Base-by-base conservation (phyloP, 108 stramenopile genomes). In the Nannochloropsis oceanica region DNA sequence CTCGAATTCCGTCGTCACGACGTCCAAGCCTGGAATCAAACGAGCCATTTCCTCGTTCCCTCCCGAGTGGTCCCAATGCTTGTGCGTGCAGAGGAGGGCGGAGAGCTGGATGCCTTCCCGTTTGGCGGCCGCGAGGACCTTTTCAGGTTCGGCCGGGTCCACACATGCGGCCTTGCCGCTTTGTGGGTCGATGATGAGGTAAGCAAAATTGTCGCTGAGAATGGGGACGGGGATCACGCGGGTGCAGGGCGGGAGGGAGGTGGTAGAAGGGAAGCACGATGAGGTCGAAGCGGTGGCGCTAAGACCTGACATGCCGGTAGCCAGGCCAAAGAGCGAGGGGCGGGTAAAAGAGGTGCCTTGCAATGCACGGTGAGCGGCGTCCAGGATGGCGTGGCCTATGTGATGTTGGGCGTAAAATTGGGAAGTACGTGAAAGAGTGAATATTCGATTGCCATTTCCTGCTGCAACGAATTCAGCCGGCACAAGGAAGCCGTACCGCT, bases 11-110 rank as follows among this genome's bases (percentile, higher is more conserved):
- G 85, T 81, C 81, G 85, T 85, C 80, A 87, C 86, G n/a, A 90
- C 85, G 43, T 89, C 88, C 80, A 90, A 44, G n/a, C 22, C 86
- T 12, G 88, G 90, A 82, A 90, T 84, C 83, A 87, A 79, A 11
- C 90, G 34, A 27, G 86, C 43, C 81, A 94, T 83, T 44, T 90
- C 92, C 26, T 84, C 84, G 81, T 93, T 93, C 25, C 94, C 94
- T 18, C 93, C 93, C 7, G 92, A 85, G 85, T 94, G 94, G 82
- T 94, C 94, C 92, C 91, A 92, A 91, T 94, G 93, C 59, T 92
- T 91, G 83, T 94, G 93, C 25, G 93, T 94, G 81, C 93, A 93
- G 12, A 93, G 87, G 25, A 93, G 89, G 22, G 90, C 85, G 26
- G 87, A 90, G 80, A 94, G 87, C 44, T 84, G 89, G 20, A 91